Base-by-base conservation (phyloP, 495 filamentous ascomycete genomes). In the Tuber borchii region DNA sequence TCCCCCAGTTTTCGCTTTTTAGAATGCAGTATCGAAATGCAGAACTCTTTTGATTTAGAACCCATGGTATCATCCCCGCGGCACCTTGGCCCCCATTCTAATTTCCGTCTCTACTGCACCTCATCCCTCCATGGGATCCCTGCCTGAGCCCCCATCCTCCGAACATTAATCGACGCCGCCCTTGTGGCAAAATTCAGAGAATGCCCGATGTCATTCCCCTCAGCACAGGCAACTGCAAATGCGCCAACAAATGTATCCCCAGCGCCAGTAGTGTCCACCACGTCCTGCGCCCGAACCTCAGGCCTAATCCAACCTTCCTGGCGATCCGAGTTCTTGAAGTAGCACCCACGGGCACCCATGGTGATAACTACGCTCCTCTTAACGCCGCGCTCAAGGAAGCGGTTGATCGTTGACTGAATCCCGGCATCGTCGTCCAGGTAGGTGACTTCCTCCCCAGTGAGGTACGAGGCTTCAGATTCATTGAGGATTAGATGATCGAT, bases 181-280 rank as follows among this genome's bases (percentile, higher is more conserved):
- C 85, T 85, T 73, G 91, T 93, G 56, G 94, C 93, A 84, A 87
- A 87, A 74, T 83, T 84, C 76, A 95, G 88, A 0, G 91, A 91
- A 17, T 86, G 87, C 76, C 85, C 85, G 72, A 82, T 81, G 26
- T 77, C 83, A 37, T 81, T 83, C 46, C 87, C 88, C 75, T 86
- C 87, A 1, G 87, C 87, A 20, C 91, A 87, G 71, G 88, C 87
- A 31, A 94, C 89, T 6, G 94, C 92, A 85, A 97, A 97, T 56
- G 87, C 89, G 3, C 95, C 95, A 3, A 96, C 93, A 84, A 97
- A 99, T 7, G 95, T 97, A 84, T 99, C 95, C 0, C 95, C 95
- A 22, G 95, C 95, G 0, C 91, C 95, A 7, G 95, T 99, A 9
- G 95, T 98, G 85, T 99, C 95, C 9, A 97, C 87, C 34, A 97